These are phyloP conservation scores for Cytidiella melzeri DNA, from an alignment of 768 basidiomycete genomes.

Conservation along the genomic window DNA sequence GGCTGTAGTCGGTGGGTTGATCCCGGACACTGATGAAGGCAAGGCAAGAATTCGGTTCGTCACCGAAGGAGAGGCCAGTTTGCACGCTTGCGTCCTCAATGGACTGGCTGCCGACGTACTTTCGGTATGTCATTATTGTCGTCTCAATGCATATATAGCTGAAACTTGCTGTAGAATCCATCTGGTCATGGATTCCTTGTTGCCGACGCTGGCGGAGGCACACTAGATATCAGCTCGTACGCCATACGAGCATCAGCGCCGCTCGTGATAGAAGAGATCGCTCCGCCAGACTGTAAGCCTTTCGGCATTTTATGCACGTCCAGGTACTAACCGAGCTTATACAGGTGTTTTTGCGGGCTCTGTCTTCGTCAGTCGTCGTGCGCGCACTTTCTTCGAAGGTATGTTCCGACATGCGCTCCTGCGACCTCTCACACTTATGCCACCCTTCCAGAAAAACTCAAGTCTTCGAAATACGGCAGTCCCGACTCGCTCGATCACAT, in stretches of 20 bases:
- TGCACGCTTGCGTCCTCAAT: constrained; percentile 75
- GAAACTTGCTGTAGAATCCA: constrained; percentile 42
- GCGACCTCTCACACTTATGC: constrained; percentile 5
- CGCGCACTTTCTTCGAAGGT: constrained; percentile 70
- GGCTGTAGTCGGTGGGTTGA: constrained; percentile 64
- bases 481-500: constrained; percentile 72
- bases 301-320: neutral
- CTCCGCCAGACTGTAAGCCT: constrained; percentile 62
- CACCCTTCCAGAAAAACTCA: constrained; percentile 56
- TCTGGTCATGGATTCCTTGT: constrained; percentile 75
- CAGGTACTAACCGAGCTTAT: neutral
- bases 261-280: constrained; percentile 76
- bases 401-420: constrained; percentile 10
- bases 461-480: constrained; percentile 65
- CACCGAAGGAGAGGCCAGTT: constrained; percentile 79
- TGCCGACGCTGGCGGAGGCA: constrained; percentile 77
- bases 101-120: constrained; percentile 75
- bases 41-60: constrained; percentile 72
- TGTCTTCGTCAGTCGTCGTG: constrained; percentile 74
- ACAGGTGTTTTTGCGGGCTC: constrained; percentile 79
- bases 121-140: constrained; percentile 38
- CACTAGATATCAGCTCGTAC: constrained; percentile 76
- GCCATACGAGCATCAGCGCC: constrained; percentile 65
- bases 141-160: neutral
- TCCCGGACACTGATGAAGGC: constrained; percentile 69